These are phyloP conservation scores for Posidonia oceanica DNA, from an alignment of 116 monocot genomes.

Conservation along the genomic window DNA sequence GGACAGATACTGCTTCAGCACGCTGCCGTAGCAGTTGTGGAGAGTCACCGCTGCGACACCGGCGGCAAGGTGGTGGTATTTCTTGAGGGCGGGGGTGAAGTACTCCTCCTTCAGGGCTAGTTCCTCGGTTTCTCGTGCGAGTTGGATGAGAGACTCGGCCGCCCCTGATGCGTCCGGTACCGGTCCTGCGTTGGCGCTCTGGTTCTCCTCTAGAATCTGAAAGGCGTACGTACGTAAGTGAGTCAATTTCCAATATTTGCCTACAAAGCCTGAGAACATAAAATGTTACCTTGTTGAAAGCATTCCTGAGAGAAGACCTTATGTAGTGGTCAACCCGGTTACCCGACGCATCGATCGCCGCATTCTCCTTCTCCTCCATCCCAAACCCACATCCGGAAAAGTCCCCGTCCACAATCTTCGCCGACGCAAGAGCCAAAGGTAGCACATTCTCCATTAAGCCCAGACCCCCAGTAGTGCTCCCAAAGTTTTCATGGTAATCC, in stretches of 20 bases:
- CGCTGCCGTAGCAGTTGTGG: slow-evolving; percentile 72
- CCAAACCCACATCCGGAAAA: slow-evolving; percentile 5
- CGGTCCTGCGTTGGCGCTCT: slow-evolving; percentile 11
- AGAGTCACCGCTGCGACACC: slow-evolving; percentile 61
- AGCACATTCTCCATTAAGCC: slow-evolving; percentile 57
- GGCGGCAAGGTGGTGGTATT: slow-evolving; percentile 43
- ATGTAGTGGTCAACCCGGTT: slow-evolving; percentile 63
- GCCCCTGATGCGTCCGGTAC: slow-evolving; percentile 29
- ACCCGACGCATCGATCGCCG: slow-evolving; percentile 1
- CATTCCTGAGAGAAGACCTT: slow-evolving; percentile 57
- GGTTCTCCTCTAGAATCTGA: slow-evolving; percentile 45
- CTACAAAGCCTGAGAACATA: not conserved
- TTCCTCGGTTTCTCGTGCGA: slow-evolving; percentile 55
- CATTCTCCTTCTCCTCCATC: slow-evolving; percentile 9
- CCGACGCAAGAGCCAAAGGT: slow-evolving; percentile 35
- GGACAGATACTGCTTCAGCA: slow-evolving; percentile 63
- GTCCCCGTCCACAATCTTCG: slow-evolving; percentile 45
- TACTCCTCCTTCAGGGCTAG: slow-evolving; percentile 40
- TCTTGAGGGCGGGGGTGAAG: slow-evolving; percentile 50
- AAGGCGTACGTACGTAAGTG: not conserved
- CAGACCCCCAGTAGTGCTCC: slow-evolving; percentile 14
- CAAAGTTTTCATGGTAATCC: slow-evolving; percentile 68
- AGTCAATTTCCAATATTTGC: too few relatives aligned
- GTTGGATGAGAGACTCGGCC: slow-evolving; percentile 30
- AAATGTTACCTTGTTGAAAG: slow-evolving; percentile 53